phyloP scores from a whole-genome alignment of 78 protist genomes.

The Guillardia theta region DNA sequence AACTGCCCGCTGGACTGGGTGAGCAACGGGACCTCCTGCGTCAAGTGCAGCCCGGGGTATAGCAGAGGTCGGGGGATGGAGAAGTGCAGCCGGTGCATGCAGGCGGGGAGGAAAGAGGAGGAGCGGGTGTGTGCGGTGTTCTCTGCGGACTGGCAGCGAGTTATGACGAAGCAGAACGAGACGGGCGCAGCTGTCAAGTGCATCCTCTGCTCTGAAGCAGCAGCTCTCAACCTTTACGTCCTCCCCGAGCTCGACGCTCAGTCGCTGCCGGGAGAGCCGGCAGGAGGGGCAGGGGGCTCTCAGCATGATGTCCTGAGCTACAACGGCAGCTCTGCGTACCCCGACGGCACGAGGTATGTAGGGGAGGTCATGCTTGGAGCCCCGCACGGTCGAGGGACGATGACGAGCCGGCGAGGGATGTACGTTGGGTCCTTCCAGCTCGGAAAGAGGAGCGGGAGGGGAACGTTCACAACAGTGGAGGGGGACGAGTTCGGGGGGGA shows the following conservation, averaged over 20 bases:
- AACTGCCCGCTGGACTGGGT: conserved; percentile 1
- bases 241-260: not conserved
- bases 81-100: too few relatives aligned
- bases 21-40: not conserved
- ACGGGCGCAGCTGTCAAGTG: not conserved
- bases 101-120: too few relatives aligned
- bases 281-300: not conserved
- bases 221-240: not conserved
- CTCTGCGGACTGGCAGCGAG: too few relatives aligned
- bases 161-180: not conserved
- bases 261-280: too few relatives aligned
- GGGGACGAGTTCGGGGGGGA: not conserved
- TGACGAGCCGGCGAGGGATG: not conserved
- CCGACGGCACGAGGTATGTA: not conserved
- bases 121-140: too few relatives aligned
- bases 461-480: not conserved
- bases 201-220: not conserved
- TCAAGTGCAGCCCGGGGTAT: not conserved
- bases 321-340: not conserved
- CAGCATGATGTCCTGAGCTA: not conserved
- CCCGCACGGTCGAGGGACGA: conserved; percentile 12
- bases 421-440: not conserved
- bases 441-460: not conserved
- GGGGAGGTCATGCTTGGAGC: not conserved
- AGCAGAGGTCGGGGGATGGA: too few relatives aligned